Base-by-base conservation (phyloP, 441 rosid genomes). In the Populus hybrid region DNA sequence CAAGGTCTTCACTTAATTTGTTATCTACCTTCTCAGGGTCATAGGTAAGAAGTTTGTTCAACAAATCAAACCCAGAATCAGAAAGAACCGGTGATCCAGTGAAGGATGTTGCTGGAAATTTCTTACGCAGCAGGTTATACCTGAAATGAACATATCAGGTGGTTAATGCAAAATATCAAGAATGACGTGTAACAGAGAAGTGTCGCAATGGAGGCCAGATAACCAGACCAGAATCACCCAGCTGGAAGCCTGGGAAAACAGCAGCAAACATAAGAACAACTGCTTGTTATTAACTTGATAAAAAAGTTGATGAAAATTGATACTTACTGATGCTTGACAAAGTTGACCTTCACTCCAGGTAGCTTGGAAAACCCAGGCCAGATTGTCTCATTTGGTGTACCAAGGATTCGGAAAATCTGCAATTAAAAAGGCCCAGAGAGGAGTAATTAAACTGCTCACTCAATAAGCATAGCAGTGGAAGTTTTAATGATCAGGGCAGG, bases 81-180 rank as follows among this genome's bases (percentile, higher is more conserved):
- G 99, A 96, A 28, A 96, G 93, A 78, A 92, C 97, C 4, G 98
- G 99, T 46, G 94, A 87, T 76, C 99, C 99, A 74, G 99, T 94
- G 87, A 96, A 94, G 67, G 98, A 91, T 42, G 98, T 90, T 76
- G 98, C 94, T 23, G 99, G 98, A 73, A 94, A 96, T 84, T 96
- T 96, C 89, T 92, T 96, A 64, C 99, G 97, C 88, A 96, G 81
- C 66, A 91, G 85, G 86, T 94, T 96, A 85, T 91, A 94, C 98
- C 99, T 96, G 97, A 87, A 91, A 91, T 78, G 75, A 80, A 84
- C 84, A 89, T 71, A 79, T 67, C 83, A 87, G 69, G 82, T 8
- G 67, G 78, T 87, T 82, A 88, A 88, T 87, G 83, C 76, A 84
- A 80, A 69, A 74, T 81, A 75, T 50, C 79, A 79, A 36, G 75